phyloP scores from a whole-genome alignment of 495 filamentous ascomycete genomes.

The Penicillium mononematosum region DNA sequence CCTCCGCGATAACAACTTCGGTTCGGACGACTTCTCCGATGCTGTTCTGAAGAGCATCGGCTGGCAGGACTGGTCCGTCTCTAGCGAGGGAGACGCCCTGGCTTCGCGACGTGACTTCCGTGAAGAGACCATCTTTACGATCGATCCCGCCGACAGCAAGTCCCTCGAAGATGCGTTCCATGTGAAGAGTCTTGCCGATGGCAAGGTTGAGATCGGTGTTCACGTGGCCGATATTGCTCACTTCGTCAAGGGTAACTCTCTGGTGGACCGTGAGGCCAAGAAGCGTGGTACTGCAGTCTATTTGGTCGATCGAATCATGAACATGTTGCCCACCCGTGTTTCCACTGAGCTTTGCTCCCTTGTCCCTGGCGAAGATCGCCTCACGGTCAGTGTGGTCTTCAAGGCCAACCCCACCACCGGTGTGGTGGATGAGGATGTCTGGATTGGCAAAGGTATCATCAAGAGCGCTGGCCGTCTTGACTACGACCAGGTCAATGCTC shows the following conservation, averaged over 20 bases:
- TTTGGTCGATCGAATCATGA: conserved; percentile 85
- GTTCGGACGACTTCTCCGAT: conserved; percentile 94
- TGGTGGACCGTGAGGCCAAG: conserved; percentile 96
- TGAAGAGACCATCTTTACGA: conserved; percentile 83
- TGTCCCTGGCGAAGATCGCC: conserved; percentile 78
- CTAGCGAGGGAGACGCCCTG: conserved; percentile 76
- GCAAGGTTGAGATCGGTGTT: conserved; percentile 88
- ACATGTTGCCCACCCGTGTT: conserved; percentile 82
- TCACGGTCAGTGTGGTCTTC: conserved; percentile 91
- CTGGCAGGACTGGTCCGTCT: conserved; percentile 85
- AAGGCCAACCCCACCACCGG: conserved; percentile 77
- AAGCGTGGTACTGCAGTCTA: conserved; percentile 97
- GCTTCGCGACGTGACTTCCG: conserved; percentile 87
- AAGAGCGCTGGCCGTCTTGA: conserved; percentile 83
- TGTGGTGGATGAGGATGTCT: conserved; percentile 72
- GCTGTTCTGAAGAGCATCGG: conserved; percentile 91
- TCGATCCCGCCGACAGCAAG: conserved; percentile 78
- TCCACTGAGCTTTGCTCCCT: conserved; percentile 85
- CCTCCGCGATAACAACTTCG: conserved; percentile 97
- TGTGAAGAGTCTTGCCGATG: conserved; percentile 75
- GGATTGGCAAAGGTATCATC: conserved; percentile 92
- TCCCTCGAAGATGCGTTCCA: conserved; percentile 91
- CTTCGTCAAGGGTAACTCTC: conserved; percentile 93
- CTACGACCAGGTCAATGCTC: conserved; percentile 79
- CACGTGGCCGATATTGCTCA: conserved; percentile 96